Percentiles rank a stretch among this genome's conserved stretches.
Evolutionary conservation across 495 filamentous ascomycete species (phyloP).

Genomic region (Aspergillus sparsus): DNA sequence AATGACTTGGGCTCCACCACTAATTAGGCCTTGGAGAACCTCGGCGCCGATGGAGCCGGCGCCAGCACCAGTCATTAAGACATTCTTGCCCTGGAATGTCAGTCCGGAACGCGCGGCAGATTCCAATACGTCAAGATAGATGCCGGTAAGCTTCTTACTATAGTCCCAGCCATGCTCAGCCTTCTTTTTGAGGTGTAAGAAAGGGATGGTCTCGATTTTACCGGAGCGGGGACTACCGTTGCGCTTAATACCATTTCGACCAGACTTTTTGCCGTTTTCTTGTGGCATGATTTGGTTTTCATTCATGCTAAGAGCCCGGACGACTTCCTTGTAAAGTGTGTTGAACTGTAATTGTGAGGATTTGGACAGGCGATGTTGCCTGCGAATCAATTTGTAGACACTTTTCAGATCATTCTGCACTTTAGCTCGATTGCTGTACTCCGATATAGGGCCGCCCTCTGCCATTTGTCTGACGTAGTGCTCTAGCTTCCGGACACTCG

Average conservation of each 20-base stretch:
- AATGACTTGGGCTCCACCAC: conserved; percentile 91
- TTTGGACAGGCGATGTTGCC: conserved; percentile 95
- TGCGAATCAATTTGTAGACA: conserved; percentile 96
- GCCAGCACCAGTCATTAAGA: conserved; percentile 96
- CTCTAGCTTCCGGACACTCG: conserved; percentile 93
- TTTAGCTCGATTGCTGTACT: conserved; percentile 97
- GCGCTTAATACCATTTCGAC: conserved; percentile 55
- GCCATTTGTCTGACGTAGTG: conserved; percentile 99
- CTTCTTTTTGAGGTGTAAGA: conserved; percentile 96
- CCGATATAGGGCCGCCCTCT: conserved; percentile 94
- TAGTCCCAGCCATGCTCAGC: conserved; percentile 96
- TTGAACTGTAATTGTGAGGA: conserved; percentile 94
- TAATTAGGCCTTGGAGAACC: conserved; percentile 93
- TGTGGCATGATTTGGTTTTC: conserved; percentile 93
- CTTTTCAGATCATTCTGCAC: conserved; percentile 92
- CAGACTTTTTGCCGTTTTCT: conserved; percentile 74
- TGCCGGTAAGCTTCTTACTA: conserved; percentile 92
- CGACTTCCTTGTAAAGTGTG: conserved; percentile 85
- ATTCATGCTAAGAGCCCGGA: conserved; percentile 92
- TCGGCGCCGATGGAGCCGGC: conserved; percentile 99
- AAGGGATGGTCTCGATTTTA: conserved; percentile 96
- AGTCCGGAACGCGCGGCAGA: conserved; percentile 83
- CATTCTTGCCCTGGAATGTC: conserved; percentile 92
- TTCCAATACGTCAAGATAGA: conserved; percentile 90
- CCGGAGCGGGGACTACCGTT: conserved; percentile 67